Evolutionary conservation across 352 stramenopile species (phyloP).

Genomic region (Lagenidium giganteum): DNA sequence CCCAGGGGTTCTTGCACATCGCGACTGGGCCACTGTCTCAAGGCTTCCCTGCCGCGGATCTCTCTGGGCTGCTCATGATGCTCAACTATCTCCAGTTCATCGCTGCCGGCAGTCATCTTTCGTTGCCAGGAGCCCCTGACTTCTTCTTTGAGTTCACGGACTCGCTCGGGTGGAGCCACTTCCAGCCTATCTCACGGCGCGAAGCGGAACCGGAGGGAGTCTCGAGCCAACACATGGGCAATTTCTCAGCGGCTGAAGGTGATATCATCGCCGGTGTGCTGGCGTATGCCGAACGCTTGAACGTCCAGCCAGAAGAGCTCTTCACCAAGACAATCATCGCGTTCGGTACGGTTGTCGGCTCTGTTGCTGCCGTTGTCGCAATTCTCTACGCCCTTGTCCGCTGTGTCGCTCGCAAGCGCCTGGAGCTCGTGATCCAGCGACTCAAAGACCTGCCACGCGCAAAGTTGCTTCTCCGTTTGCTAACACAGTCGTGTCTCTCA

Average conservation of each 20-base stretch:
- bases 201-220: slow-evolving; percentile 10
- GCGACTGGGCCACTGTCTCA: slow-evolving; percentile 5
- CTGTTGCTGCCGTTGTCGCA: slow-evolving; percentile 49
- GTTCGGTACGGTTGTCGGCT: slow-evolving; percentile 49
- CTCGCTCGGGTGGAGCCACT: slow-evolving; percentile 58
- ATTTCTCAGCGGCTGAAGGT: slow-evolving; percentile 52
- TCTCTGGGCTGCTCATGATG: slow-evolving; percentile 55
- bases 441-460: slow-evolving; percentile 63
- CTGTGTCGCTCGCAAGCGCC: slow-evolving; percentile 31
- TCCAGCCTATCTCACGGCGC: slow-evolving; percentile 23
- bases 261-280: slow-evolving; percentile 74
- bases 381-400: slow-evolving; percentile 50
- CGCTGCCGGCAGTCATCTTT: slow-evolving; percentile 55
- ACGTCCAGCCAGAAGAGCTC: slow-evolving; percentile 59
- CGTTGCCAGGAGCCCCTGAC: slow-evolving; percentile 42
- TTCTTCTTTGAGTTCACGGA: slow-evolving; percentile 71
- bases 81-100: slow-evolving; percentile 75
- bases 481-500: slow-evolving; percentile 64
- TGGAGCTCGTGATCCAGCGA: slow-evolving; percentile 51
- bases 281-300: slow-evolving; percentile 55
- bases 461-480: slow-evolving; percentile 58
- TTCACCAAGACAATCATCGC: slow-evolving; percentile 72
- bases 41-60: slow-evolving; percentile 31
- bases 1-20: slow-evolving; percentile 20
- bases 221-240: slow-evolving; percentile 23